These are phyloP conservation scores for Protomyces inouyei DNA, from an alignment of 1,139 yeast species.

Conservation along the genomic window DNA sequence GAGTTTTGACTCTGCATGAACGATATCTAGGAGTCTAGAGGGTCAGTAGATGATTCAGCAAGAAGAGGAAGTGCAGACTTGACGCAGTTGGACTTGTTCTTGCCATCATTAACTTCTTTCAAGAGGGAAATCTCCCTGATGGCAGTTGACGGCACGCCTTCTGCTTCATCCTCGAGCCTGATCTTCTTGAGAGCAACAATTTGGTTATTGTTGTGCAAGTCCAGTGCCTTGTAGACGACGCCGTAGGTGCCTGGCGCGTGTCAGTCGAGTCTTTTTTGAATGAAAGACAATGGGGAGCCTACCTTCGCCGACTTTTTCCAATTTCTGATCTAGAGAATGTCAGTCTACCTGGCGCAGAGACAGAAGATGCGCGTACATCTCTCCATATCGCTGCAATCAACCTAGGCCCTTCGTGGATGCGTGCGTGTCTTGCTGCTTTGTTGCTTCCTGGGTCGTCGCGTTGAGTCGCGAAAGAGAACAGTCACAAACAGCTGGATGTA, in stretches of 20 bases:
- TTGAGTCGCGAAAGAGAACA: not conserved
- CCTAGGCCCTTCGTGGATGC: no score
- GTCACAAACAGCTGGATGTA: not conserved
- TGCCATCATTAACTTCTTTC: conserved; percentile 88
- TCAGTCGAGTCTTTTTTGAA: not conserved
- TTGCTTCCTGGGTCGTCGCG: not conserved
- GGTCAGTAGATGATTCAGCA: not conserved
- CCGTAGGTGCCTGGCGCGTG: conserved; percentile 70
- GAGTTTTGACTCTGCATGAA: conserved; percentile 91
- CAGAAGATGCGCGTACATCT: not conserved
- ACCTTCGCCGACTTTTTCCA: conserved; percentile 97
- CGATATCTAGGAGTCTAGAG: conserved; percentile 66
- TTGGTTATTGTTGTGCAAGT: conserved; percentile 75
- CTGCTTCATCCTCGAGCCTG: conserved; percentile 93
- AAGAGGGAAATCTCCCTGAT: conserved; percentile 90
- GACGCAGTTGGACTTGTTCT: conserved; percentile 59
- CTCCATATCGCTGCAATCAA: not conserved
- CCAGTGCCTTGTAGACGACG: conserved; percentile 93
- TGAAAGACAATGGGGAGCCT: conserved; percentile 32
- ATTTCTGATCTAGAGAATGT: conserved; percentile 53
- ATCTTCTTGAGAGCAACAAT: conserved; percentile 93
- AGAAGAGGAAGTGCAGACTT: conserved; percentile 12
- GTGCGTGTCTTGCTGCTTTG: no score
- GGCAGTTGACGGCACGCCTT: conserved; percentile 98
- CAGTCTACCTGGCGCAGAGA: no score